Conservation (phyloP, 2,329 filamentous ascomycete genomes). For the Sarocladiaceae sp. region DNA sequence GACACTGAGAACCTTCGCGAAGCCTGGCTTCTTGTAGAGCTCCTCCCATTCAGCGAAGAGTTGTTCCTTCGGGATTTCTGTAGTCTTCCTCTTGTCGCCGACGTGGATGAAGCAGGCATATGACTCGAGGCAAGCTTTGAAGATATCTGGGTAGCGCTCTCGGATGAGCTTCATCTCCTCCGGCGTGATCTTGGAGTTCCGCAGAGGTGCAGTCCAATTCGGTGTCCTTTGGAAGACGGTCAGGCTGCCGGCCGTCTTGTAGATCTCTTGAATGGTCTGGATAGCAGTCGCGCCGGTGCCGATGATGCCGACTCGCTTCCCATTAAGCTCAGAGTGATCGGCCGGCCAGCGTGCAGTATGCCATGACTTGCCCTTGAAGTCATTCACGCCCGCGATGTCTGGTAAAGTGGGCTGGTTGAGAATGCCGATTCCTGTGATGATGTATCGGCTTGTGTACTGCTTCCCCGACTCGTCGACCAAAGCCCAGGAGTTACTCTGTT, state of each 20-base stretch:
- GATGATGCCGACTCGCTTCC: slow-evolving; percentile 11
- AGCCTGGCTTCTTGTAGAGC: slow-evolving; percentile 40
- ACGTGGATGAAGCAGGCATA: slow-evolving; percentile 22
- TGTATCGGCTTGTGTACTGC: slow-evolving; percentile 20
- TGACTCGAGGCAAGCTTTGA: slow-evolving; percentile 22
- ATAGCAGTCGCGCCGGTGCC: slow-evolving; percentile 3
- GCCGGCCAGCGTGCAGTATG: slow-evolving; percentile 34
- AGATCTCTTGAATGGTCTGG: slow-evolving; percentile 6
- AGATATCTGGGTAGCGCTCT: slow-evolving; percentile 17
- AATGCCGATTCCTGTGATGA: slow-evolving; percentile 24
- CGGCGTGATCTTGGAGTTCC: slow-evolving; percentile 24
- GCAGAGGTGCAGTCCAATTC: slow-evolving; percentile 30
- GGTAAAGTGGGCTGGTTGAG: slow-evolving; percentile 27
- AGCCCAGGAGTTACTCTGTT: slow-evolving; percentile 22
- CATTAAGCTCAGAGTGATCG: slow-evolving; percentile 13
- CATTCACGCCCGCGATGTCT: slow-evolving; percentile 24
- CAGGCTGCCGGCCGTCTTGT: slow-evolving; percentile 24
- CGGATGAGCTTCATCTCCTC: slow-evolving; percentile 22
- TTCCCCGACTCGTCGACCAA: slow-evolving; percentile 21
- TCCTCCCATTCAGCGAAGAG: slow-evolving; percentile 50
- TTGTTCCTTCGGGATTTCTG: slow-evolving; percentile 38
- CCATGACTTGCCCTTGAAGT: slow-evolving; percentile 31
- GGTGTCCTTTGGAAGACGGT: slow-evolving; percentile 28
- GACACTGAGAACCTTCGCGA: slow-evolving; percentile 18
- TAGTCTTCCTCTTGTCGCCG: slow-evolving; percentile 29